Evolutionary conservation across 2,329 filamentous ascomycete genomes (phyloP).

Genomic region (Metarhizium robertsii): DNA sequence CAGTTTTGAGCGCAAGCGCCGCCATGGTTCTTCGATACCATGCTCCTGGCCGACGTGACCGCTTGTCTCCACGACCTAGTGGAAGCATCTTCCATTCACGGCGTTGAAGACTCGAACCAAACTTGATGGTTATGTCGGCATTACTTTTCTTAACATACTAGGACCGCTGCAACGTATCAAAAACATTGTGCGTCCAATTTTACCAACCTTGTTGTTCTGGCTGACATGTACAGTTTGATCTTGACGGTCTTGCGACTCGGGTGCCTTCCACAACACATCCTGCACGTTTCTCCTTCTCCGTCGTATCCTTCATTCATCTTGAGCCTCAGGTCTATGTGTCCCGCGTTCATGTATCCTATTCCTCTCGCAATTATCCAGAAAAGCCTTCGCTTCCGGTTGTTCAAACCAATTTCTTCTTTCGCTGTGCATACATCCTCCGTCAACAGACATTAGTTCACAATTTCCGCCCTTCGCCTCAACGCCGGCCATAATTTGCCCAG

Average conservation of each 20-base stretch:
- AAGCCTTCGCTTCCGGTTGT: background rate
- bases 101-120: no score
- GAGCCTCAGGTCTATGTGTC: background rate
- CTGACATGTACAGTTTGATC: background rate
- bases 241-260: background rate
- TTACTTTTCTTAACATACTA: background rate
- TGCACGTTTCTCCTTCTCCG: background rate
- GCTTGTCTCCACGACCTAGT: background rate
- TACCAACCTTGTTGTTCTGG: background rate
- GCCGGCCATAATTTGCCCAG: conserved; percentile 1
- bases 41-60: background rate
- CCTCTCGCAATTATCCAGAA: background rate
- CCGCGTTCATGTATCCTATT: background rate
- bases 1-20: no score
- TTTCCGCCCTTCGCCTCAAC: background rate
- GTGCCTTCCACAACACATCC: background rate
- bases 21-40: no score
- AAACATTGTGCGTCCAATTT: background rate
- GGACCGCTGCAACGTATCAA: background rate
- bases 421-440: background rate
- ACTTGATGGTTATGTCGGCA: background rate
- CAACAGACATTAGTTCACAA: background rate
- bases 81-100: no score
- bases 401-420: background rate
- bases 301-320: background rate